These are phyloP conservation scores for Linum usitatissimum DNA, from an alignment of 345 rosid species.

Conservation along the genomic window DNA sequence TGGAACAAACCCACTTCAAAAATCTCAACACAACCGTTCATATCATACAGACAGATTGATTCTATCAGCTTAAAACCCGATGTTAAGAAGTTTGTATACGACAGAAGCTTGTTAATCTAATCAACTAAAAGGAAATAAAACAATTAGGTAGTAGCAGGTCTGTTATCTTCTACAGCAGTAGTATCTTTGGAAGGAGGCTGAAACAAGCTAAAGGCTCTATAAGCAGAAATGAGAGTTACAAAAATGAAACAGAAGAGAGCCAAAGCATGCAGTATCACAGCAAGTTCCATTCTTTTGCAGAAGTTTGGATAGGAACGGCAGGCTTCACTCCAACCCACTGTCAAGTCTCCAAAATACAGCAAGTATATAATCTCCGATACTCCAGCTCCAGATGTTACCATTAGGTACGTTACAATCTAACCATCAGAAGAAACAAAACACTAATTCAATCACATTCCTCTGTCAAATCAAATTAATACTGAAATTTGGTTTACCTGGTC, in stretches of 20 bases:
- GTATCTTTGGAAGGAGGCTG: constrained; percentile 45
- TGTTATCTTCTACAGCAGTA: constrained; percentile 12
- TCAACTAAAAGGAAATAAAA: too few relatives aligned
- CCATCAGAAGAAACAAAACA: not conserved
- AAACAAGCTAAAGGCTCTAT: constrained; percentile 54
- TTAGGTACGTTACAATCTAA: constrained; percentile 62
- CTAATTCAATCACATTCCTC: not conserved
- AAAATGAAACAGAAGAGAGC: constrained; percentile 43
- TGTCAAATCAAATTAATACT: too few relatives aligned
- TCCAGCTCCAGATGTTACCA: constrained; percentile 72
- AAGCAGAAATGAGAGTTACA: constrained; percentile 67
- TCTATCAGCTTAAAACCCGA: too few relatives aligned
- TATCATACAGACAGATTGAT: too few relatives aligned
- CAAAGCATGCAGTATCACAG: constrained; percentile 52
- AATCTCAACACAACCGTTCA: too few relatives aligned
- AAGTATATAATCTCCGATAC: constrained; percentile 49
- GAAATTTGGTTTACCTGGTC: constrained; percentile 50
- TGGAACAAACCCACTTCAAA: too few relatives aligned
- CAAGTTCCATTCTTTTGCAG: constrained; percentile 45
- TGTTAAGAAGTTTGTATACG: too few relatives aligned
- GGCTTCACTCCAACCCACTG: constrained; percentile 80
- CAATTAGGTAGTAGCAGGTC: not conserved
- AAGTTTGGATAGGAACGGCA: constrained; percentile 50
- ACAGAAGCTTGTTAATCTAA: too few relatives aligned
- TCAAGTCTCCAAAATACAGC: constrained; percentile 51